Base-by-base conservation (phyloP, 2,329 filamentous ascomycete genomes). In the Colletotrichum camelliae region DNA sequence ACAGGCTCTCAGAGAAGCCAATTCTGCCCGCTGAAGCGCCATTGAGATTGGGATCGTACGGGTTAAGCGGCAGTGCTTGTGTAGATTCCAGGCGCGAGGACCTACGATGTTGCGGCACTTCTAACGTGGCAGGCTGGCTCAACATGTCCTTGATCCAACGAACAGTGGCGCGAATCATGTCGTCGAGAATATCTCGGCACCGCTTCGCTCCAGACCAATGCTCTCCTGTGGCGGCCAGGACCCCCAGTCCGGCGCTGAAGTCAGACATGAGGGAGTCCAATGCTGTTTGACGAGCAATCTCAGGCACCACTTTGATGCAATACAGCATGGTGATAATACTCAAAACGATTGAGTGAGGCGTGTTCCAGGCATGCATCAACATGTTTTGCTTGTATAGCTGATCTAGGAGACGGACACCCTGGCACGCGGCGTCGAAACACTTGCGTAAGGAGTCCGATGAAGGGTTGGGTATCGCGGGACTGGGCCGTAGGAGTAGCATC, bases 171-270 rank as follows among this genome's bases (percentile, higher is more conserved):
- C 79, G 80, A 0, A 82, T 83, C 12, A 87, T 76, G 4, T 86
- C 85, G 43, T 88, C 85, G 1, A 88, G 61, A 2, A 87, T 85
- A n/a, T 87, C 85, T 5, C 87, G 83, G 61, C 86, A 85, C 15
- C 85, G 82, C 72, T 87, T 88, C 1, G 88, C 89, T 6, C 88
- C 88, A 0, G 84, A 82, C 88, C 89, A 91, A 73, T 90, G 86
- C 72, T 90, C 89, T 1, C 87, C 89, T 4, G 85, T 86, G 2
- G 88, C 88, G 48, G 88, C 88, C 4, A 91, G 80, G 1, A 90
- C 84, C 16, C 87, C 88, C 13, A 88, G 80, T 1, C 86, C 82
- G 2, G 84, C 83, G 27, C 84, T 84, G 13, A 89, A 78, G 29
- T 88, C 85, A 1, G 81, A 81, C 74, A 86, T 84, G 4, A 90